phyloP scores from a whole-genome alignment of 1,284 basidiomycete species.

The Mycena sp. region DNA sequence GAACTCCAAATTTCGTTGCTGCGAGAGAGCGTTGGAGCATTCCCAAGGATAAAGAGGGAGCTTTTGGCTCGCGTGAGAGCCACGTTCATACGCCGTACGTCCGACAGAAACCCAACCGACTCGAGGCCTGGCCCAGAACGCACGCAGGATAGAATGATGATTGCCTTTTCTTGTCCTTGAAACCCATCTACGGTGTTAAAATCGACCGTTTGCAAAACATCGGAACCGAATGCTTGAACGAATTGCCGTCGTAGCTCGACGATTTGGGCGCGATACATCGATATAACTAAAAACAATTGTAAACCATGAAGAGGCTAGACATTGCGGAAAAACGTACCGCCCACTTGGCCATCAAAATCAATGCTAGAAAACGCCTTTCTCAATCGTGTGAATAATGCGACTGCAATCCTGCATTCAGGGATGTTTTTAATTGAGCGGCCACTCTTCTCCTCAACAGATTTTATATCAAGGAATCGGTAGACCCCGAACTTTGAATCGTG shows the following conservation, averaged over 20 bases:
- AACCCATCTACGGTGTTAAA: constrained; percentile 99
- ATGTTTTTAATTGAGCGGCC: constrained; percentile 85
- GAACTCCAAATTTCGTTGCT: constrained; percentile 85
- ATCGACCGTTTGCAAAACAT: constrained; percentile 82
- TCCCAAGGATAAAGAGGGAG: constrained; percentile 94
- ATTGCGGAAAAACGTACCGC: constrained; percentile 46
- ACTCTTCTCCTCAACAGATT: constrained; percentile 67
- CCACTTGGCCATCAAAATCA: constrained; percentile 84
- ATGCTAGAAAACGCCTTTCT: constrained; percentile 71
- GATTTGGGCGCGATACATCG: constrained; percentile 96
- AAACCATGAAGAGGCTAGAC: background rate
- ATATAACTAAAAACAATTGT: constrained; percentile 66
- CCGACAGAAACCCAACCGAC: constrained; percentile 89
- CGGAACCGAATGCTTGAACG: constrained; percentile 75
- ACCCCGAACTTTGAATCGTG: constrained; percentile 81
- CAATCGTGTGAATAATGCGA: constrained; percentile 85
- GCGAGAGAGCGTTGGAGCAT: constrained; percentile 87
- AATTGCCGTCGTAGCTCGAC: constrained; percentile 83
- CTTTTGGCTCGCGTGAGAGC: constrained; percentile 96
- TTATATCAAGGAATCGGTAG: constrained; percentile 92
- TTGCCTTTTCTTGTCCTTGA: constrained; percentile 97
- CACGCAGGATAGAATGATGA: constrained; percentile 96
- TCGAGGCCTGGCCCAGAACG: constrained; percentile 87
- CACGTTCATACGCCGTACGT: constrained; percentile 95
- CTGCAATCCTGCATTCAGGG: constrained; percentile 82